phyloP scores from a whole-genome alignment of 2,329 filamentous ascomycete species.

The Ramularia collo-cygni region DNA sequence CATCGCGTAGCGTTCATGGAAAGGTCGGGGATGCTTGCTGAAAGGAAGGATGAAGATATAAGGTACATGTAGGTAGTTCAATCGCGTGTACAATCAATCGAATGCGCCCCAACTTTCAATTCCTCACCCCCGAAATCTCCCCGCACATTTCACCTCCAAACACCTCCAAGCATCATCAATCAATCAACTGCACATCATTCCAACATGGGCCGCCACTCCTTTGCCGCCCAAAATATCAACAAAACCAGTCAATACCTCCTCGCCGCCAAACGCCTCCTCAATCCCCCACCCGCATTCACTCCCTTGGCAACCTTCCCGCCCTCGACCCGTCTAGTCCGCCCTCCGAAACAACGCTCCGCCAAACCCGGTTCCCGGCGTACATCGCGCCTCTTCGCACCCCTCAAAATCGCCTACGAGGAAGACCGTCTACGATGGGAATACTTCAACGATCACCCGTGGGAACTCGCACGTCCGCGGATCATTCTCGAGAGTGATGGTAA shows the following conservation, averaged over 20 bases:
- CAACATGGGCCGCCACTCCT: slow-evolving; percentile 47
- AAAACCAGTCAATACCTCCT: slow-evolving; percentile 46
- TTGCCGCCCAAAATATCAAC: slow-evolving; percentile 47
- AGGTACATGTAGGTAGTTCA: no score
- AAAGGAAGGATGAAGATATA: no score
- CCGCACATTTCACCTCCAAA: no score
- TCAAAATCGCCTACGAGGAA: slow-evolving; percentile 72
- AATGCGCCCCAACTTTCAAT: no score
- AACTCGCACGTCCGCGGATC: slow-evolving; percentile 79
- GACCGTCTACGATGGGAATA: slow-evolving; percentile 75
- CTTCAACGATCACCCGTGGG: slow-evolving; percentile 94
- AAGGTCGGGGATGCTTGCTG: no score
- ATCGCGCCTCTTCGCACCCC: slow-evolving; percentile 73
- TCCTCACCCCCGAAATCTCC: no score
- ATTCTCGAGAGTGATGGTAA: slow-evolving; percentile 80
- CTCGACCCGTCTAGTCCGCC: slow-evolving; percentile 52
- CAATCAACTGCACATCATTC: slow-evolving; percentile 1
- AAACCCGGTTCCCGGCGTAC: slow-evolving; percentile 52
- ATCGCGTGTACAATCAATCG: no score
- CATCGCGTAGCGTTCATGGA: slow-evolving; percentile 1
- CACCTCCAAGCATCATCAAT: no score
- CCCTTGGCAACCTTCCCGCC: slow-evolving; percentile 53
- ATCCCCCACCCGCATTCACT: slow-evolving; percentile 51
- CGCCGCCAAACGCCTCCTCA: slow-evolving; percentile 35
- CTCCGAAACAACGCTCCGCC: slow-evolving; percentile 40